Conservation (phyloP, 2,329 filamentous ascomycete species). For the Aspergillus niger region DNA sequence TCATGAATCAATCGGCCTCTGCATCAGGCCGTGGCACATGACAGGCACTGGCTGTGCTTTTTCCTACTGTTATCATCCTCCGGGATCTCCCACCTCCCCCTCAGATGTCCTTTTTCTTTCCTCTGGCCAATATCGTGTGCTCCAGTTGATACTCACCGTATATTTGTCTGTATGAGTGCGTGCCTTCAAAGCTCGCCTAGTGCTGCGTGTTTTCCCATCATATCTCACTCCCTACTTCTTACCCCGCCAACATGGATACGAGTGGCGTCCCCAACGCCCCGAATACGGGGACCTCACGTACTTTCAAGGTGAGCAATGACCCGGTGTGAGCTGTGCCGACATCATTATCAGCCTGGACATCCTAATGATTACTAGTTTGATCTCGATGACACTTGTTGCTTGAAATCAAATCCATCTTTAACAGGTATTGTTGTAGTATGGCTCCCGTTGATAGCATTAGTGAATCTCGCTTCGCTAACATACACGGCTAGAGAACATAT, state of each 20-base stretch:
- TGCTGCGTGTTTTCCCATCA: neutral
- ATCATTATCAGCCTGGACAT: neutral
- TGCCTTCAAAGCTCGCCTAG: neutral
- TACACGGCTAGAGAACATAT: constrained; percentile 16
- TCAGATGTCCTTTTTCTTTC: neutral
- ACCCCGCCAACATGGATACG: neutral
- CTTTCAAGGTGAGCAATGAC: neutral
- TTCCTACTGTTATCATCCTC: neutral
- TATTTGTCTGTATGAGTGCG: neutral
- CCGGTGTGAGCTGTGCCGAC: too few relatives aligned
- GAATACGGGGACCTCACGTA: neutral
- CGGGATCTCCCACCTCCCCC: neutral
- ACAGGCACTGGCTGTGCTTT: neutral
- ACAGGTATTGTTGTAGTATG: constrained; percentile 22
- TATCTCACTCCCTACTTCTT: neutral
- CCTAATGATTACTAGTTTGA: constrained; percentile 17
- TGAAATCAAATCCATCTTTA: constrained; percentile 23
- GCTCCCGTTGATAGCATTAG: constrained; percentile 3
- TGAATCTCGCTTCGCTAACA: neutral
- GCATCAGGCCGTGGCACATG: neutral
- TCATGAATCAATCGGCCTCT: neutral
- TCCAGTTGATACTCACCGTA: neutral
- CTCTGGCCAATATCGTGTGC: too few relatives aligned
- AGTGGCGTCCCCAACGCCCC: neutral
- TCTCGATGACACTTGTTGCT: constrained; percentile 22